Conservation (phyloP, 2,329 filamentous ascomycete species). For the Ophiostoma perfectum region DNA sequence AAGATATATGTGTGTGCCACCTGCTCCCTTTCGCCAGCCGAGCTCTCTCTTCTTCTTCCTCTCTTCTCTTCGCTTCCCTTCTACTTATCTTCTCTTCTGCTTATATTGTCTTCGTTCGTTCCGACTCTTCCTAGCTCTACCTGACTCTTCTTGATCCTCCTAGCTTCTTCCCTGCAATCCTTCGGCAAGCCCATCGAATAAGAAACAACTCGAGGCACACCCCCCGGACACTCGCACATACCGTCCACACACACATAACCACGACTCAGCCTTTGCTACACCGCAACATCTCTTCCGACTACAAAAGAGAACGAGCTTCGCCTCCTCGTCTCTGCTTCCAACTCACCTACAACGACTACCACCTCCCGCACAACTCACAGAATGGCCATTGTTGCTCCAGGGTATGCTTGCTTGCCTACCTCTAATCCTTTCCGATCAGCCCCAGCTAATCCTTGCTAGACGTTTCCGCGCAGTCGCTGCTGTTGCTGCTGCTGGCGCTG, state of each 20-base stretch:
- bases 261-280: neutral
- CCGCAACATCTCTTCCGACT: neutral
- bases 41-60: neutral
- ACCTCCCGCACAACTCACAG: neutral
- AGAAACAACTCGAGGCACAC: too few relatives aligned
- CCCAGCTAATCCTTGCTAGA: conserved; percentile 27
- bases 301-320: too few relatives aligned
- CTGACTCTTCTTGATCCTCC: neutral
- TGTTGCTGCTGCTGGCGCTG: conserved; percentile 32
- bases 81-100: too few relatives aligned
- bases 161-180: too few relatives aligned
- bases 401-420: neutral
- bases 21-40: neutral
- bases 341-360: neutral
- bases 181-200: neutral
- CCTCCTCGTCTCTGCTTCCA: too few relatives aligned
- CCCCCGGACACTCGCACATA: neutral
- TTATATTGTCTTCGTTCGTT: too few relatives aligned
- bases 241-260: neutral
- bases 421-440: neutral
- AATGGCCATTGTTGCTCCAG: conserved; percentile 4
- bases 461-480: conserved; percentile 38
- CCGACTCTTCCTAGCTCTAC: too few relatives aligned
- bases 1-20: neutral
- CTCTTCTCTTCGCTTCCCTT: neutral